These are phyloP conservation scores for Scopulariopsis brevicaulis DNA, from an alignment of 2,329 filamentous ascomycete genomes.

Conservation along the genomic window DNA sequence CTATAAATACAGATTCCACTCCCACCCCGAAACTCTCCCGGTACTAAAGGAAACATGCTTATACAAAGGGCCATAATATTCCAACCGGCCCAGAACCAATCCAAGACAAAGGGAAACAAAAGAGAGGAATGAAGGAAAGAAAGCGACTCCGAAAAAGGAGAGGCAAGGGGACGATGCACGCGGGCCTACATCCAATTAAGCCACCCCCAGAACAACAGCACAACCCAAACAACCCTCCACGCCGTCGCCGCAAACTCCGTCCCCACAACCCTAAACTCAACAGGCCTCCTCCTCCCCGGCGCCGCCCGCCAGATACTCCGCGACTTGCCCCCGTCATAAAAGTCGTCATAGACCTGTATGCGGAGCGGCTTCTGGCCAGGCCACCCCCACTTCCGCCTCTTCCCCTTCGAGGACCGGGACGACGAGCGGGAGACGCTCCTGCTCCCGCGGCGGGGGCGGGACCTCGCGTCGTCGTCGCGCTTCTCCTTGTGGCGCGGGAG, in stretches of 20 bases:
- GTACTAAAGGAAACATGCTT: neutral
- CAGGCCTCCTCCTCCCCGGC: slow-evolving; percentile 14
- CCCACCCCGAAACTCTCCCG: neutral
- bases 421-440: slow-evolving; percentile 5
- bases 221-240: slow-evolving; percentile 53
- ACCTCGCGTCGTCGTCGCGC: slow-evolving; percentile 28
- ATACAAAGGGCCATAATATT: neutral
- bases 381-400: slow-evolving; percentile 13
- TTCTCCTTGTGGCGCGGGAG: slow-evolving; percentile 44
- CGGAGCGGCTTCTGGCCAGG: slow-evolving; percentile 30
- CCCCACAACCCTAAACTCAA: slow-evolving; percentile 33
- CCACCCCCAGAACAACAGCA: slow-evolving; percentile 53
- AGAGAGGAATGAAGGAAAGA: neutral
- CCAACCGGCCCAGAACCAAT: neutral
- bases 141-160: neutral
- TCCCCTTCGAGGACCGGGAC: slow-evolving; percentile 14
- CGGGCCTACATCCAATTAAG: slow-evolving; percentile 41
- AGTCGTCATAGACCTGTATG: slow-evolving; percentile 38
- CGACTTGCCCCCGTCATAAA: slow-evolving; percentile 30
- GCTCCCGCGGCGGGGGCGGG: slow-evolving; percentile 10
- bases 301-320: slow-evolving; percentile 17
- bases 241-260: slow-evolving; percentile 51
- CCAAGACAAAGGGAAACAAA: neutral
- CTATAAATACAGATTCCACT: neutral
- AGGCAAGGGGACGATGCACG: neutral